phyloP scores from a whole-genome alignment of 345 rosid genomes.

The Bruguiera sexangula region DNA sequence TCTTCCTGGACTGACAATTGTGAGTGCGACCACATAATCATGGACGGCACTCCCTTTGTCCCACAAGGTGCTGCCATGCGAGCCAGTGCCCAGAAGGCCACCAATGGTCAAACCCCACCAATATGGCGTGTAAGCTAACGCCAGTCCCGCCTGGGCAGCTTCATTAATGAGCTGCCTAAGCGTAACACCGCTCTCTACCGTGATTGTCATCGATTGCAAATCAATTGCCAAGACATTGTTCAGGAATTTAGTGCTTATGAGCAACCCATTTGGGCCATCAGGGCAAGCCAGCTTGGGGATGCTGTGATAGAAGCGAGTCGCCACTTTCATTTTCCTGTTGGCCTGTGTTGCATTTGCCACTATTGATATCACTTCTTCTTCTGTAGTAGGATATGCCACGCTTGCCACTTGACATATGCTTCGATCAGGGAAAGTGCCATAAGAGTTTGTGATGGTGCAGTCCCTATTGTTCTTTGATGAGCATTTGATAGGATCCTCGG shows the following conservation, averaged over 20 bases:
- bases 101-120: conserved; percentile 93
- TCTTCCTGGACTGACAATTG: conserved; percentile 54
- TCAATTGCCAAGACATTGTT: conserved; percentile 36
- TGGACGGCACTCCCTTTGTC: conserved; percentile 76
- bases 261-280: conserved; percentile 52
- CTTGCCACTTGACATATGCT: conserved; percentile 50
- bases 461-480: conserved; percentile 26
- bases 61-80: conserved; percentile 85
- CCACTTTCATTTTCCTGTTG: conserved; percentile 59
- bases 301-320: conserved; percentile 64
- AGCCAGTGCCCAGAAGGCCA: conserved; percentile 71
- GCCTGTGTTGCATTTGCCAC: conserved; percentile 54
- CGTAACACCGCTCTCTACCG: conserved; percentile 65
- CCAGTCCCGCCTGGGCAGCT: conserved; percentile 59
- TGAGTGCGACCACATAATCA: conserved; percentile 54
- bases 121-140: conserved; percentile 71
- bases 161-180: conserved; percentile 54
- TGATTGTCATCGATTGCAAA: conserved; percentile 37
- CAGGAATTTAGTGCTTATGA: conserved; percentile 69
- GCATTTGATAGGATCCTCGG: conserved; percentile 61
- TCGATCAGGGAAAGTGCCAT: conserved; percentile 66
- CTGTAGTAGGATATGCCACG: conserved; percentile 56
- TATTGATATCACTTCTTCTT: conserved; percentile 46
- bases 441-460: conserved; percentile 70
- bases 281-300: conserved; percentile 69